Evolutionary conservation across 176 grass and related monocot species (phyloP).

Genomic region (Raddia guianensis): DNA sequence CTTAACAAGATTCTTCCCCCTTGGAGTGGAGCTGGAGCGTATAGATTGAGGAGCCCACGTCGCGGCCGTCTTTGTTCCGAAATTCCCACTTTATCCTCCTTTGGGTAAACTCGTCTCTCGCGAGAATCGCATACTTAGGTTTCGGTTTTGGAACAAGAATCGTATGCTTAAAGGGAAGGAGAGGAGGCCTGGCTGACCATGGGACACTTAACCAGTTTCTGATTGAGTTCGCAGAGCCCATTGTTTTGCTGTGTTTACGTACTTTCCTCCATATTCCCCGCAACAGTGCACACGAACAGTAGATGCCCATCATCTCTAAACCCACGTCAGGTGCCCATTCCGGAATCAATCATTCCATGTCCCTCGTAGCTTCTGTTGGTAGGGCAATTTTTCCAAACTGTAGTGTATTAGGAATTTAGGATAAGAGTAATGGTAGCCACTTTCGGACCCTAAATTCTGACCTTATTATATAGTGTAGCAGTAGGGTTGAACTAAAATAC

Average conservation of each 20-base stretch:
- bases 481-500: no score
- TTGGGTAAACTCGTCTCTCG: slow-evolving; percentile 1
- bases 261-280: background rate
- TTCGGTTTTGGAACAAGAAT: slow-evolving; percentile 34
- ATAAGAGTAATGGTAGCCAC: no score
- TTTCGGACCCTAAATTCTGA: no score
- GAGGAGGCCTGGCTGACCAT: background rate
- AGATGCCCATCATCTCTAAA: background rate
- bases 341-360: background rate
- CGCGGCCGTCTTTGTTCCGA: slow-evolving; percentile 37
- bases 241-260: background rate
- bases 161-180: slow-evolving; percentile 36
- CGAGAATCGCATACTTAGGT: slow-evolving; percentile 43
- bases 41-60: slow-evolving; percentile 37
- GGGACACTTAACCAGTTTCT: background rate
- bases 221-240: background rate
- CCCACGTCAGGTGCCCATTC: background rate
- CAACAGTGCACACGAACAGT: background rate
- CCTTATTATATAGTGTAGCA: no score
- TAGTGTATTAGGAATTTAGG: no score
- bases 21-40: background rate
- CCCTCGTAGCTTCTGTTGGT: background rate
- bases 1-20: slow-evolving; percentile 39
- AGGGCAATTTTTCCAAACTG: no score
- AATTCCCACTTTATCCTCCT: slow-evolving; percentile 34